Evolutionary conservation across 345 rosid genomes (phyloP), one percentile per base, ranked within the genome.

Genomic region (Capsella bursapastoris): DNA sequence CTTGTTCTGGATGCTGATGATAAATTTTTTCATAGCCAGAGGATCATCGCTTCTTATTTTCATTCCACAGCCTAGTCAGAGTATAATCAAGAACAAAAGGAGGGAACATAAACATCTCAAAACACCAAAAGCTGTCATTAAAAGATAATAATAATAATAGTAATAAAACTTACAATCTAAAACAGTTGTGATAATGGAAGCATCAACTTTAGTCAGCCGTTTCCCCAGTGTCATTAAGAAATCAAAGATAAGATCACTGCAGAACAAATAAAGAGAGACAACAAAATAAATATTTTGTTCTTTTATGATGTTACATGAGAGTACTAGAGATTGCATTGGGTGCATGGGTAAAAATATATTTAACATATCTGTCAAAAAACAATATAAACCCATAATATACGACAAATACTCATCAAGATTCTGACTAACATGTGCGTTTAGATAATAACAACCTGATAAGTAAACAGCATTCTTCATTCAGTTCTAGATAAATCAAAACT

Each of bases 21-120:
- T 85, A 72, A 95, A 90, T 64, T 80, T 84, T 77, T 86, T 95
- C 97, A 95, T 95, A 74, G 93, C 80, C 75, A 81, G 66, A 55
- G 97, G 99, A 81, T 95, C 99, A 43, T 92, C 99, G 50, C 78
- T 82, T 82, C 97, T 87, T 75, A 95, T 78, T 86, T 89, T 95
- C 90, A 92, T 84, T 74, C 99, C 99, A 74, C 99, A 95, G 78
- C 93, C 99, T 95, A 67, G 68, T 62, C 71, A 51, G 49, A 50
- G 18, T 45, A 79, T 57, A 25, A 63, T 27, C 41, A 72, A 66
- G 27, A 66, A 50, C 37, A 59, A 10, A 71, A 57, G 52, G 35
- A 71, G 32, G 27, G 29, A 57, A 15, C 18, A 37, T 45, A 40
- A 41, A 56, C 9, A 69, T 56, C 60, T 49, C 49, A 25, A 37